These are phyloP conservation scores for Leptomonas pyrrhocoris DNA, from an alignment of 208 protist species.

Conservation along the genomic window DNA sequence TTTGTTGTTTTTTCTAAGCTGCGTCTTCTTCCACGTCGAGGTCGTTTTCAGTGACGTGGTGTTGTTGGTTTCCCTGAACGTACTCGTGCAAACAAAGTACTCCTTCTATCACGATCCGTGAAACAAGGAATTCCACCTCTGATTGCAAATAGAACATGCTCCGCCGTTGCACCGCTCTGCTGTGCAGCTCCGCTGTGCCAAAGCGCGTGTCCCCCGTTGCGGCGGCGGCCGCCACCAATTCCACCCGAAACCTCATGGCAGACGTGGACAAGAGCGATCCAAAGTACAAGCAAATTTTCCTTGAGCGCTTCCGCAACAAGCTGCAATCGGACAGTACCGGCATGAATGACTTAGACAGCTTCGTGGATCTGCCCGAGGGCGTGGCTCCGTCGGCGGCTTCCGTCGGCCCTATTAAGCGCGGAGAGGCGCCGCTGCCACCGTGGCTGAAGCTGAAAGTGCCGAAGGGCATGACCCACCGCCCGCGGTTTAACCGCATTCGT, in stretches of 20 bases:
- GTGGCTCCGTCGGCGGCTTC: conserved; percentile 63
- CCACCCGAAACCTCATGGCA: conserved; percentile 27
- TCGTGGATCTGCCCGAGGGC: conserved; percentile 79
- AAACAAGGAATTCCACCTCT: conserved; percentile 7
- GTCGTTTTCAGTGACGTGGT: no score
- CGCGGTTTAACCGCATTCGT: conserved; percentile 85
- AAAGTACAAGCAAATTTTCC: conserved; percentile 76
- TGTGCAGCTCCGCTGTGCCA: conserved; percentile 17
- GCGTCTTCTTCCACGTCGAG: no score
- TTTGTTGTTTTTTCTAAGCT: no score
- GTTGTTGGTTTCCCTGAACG: no score
- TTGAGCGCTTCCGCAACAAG: conserved; percentile 73
- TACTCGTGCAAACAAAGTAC: no score
- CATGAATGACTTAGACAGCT: conserved; percentile 77
- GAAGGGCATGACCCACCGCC: conserved; percentile 77
- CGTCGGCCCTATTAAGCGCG: conserved; percentile 79
- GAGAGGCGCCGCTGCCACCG: conserved; percentile 84
- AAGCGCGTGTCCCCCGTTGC: conserved; percentile 18
- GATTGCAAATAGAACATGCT: no score
- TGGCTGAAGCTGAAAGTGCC: conserved; percentile 93
- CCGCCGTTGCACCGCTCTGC: conserved; percentile 31
- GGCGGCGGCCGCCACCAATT: conserved; percentile 10
- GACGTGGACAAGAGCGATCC: conserved; percentile 49
- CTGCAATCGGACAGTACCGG: conserved; percentile 68
- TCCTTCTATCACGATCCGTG: no score